These are phyloP conservation scores for Allomyces arbusculus DNA, from an alignment of 192 early-diverging fungal species.

Conservation along the genomic window DNA sequence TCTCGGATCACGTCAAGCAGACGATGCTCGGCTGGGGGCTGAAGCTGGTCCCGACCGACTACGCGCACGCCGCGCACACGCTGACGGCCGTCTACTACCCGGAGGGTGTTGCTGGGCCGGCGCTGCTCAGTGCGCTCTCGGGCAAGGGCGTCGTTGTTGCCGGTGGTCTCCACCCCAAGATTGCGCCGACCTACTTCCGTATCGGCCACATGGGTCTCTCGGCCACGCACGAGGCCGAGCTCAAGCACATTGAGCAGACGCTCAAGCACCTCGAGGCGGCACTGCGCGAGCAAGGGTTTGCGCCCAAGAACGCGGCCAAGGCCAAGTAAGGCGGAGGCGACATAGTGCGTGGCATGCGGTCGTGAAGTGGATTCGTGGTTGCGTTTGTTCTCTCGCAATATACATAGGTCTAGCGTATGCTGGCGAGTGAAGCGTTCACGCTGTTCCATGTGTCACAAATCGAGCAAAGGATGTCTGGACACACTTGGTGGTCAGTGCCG, in stretches of 20 bases:
- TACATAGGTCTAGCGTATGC: no score
- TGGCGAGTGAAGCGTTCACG: no score
- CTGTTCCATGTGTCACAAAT: no score
- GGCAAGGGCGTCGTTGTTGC: constrained; percentile 69
- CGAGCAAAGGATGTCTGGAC: no score
- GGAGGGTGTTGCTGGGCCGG: constrained; percentile 48
- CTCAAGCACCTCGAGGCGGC: constrained; percentile 36
- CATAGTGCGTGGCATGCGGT: no score
- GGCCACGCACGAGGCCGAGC: constrained; percentile 36
- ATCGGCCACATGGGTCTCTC: constrained; percentile 76
- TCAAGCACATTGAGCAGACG: constrained; percentile 40
- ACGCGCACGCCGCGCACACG: background rate
- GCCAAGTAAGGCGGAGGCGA: no score
- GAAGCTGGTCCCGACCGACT: constrained; percentile 38
- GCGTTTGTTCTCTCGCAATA: no score
- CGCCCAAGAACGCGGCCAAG: background rate
- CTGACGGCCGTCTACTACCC: constrained; percentile 45
- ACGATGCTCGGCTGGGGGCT: constrained; percentile 47
- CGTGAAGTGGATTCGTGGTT: no score
- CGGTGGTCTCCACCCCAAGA: constrained; percentile 67
- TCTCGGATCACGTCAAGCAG: constrained; percentile 46
- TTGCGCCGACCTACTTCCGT: constrained; percentile 82
- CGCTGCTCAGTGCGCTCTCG: constrained; percentile 57
- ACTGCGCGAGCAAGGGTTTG: constrained; percentile 25
- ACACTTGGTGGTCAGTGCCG: no score